These are phyloP conservation scores for Lolium rigidum DNA, from an alignment of 176 grass and related monocot species.

Conservation along the genomic window DNA sequence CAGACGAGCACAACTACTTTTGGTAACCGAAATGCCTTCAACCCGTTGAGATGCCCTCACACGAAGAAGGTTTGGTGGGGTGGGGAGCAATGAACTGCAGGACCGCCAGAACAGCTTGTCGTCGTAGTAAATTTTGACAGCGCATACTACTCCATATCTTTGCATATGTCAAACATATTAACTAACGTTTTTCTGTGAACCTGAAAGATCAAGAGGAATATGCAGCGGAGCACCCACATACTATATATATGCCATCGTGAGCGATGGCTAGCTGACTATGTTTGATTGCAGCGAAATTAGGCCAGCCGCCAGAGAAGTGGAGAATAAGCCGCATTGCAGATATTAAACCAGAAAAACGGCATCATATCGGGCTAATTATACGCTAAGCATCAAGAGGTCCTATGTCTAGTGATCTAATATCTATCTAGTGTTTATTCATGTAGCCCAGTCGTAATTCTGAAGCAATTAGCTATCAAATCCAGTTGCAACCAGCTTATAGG, in stretches of 20 bases:
- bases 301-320: conserved; percentile 21
- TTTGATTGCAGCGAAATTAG: conserved; percentile 25
- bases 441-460: conserved; percentile 6
- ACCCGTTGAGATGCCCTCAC: too few species aligned
- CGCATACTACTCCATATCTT: not conserved
- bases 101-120: not conserved
- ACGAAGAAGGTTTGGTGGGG: too few species aligned
- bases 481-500: not conserved
- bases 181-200: not conserved
- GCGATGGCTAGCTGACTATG: not conserved
- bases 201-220: not conserved
- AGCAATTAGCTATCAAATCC: conserved; percentile 1
- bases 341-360: not conserved
- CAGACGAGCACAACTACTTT: too few species aligned
- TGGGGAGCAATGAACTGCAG: too few species aligned
- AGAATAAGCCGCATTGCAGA: not conserved
- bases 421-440: not conserved
- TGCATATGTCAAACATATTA: not conserved
- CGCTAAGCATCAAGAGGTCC: conserved; percentile 32
- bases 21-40: too few species aligned
- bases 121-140: not conserved
- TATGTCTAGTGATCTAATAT: conserved; percentile 13
- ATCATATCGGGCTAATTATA: not conserved
- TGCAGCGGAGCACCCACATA: not conserved
- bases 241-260: too few species aligned